phyloP scores from a whole-genome alignment of 2,329 filamentous ascomycete genomes.

The Colletotrichum chlorophyti region DNA sequence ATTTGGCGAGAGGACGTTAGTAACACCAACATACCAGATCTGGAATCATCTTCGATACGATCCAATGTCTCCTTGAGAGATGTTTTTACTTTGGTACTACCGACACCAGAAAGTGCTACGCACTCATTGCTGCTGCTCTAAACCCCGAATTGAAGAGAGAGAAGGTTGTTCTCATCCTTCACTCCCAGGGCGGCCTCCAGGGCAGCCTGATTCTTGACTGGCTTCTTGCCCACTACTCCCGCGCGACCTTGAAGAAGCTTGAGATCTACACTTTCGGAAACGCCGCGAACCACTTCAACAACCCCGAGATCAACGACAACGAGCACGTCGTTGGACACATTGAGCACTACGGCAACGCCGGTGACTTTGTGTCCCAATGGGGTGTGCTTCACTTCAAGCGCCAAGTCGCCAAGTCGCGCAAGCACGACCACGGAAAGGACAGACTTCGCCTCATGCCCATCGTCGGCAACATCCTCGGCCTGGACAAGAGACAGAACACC shows the following conservation, averaged over 20 bases:
- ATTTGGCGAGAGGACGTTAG: no score
- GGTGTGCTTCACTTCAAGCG: conserved; percentile 71
- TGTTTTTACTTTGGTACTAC: conserved; percentile 75
- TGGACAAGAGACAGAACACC: conserved; percentile 46
- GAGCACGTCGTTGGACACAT: conserved; percentile 70
- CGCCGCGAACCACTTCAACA: conserved; percentile 84
- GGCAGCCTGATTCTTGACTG: conserved; percentile 77
- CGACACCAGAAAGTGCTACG: conserved; percentile 70
- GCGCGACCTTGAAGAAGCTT: conserved; percentile 69
- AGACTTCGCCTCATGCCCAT: conserved; percentile 35
- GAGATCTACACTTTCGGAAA: conserved; percentile 83
- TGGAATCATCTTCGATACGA: conserved; percentile 77
- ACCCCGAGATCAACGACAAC: conserved; percentile 55
- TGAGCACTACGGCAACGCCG: conserved; percentile 80
- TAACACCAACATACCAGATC: conserved; percentile 37
- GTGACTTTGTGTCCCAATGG: conserved; percentile 77
- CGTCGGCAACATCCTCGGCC: conserved; percentile 1
- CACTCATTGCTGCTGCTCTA: conserved; percentile 67
- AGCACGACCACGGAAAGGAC: conserved; percentile 50
- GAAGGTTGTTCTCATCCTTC: conserved; percentile 77
- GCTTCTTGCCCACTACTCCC: conserved; percentile 75
- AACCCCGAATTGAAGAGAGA: conserved; percentile 57
- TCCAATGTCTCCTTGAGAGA: conserved; percentile 80
- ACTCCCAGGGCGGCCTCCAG: conserved; percentile 81
- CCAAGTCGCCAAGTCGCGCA: conserved; percentile 35